Evolutionary conservation across 2,329 filamentous ascomycete genomes (phyloP).

Genomic region (Aurifilum marmelostoma): DNA sequence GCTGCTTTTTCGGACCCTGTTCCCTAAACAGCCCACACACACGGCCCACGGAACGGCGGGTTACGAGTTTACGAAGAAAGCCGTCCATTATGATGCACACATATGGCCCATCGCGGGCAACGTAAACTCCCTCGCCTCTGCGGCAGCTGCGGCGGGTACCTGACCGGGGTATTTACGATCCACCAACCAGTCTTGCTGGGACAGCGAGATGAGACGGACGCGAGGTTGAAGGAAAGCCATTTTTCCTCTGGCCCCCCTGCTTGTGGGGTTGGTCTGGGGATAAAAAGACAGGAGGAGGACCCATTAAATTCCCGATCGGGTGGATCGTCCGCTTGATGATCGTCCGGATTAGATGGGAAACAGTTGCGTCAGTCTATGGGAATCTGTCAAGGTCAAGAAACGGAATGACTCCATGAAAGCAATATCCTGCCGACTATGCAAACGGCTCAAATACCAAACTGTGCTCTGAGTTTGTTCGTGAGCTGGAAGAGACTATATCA

Average conservation of each 20-base stretch:
- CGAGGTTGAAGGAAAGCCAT: constrained; percentile 1
- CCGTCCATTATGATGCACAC: neutral
- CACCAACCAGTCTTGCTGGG: constrained; percentile 18
- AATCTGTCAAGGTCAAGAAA: neutral
- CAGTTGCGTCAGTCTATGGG: neutral
- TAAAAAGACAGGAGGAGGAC: neutral
- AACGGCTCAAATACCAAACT: too few relatives aligned
- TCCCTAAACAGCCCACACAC: neutral
- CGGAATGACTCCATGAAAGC: neutral
- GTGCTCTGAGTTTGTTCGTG: too few relatives aligned
- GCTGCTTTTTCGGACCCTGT: neutral
- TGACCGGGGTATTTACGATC: constrained; percentile 11
- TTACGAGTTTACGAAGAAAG: neutral
- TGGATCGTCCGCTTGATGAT: neutral
- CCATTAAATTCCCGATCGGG: constrained; percentile 4
- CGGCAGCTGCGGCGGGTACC: neutral
- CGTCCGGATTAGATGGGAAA: neutral
- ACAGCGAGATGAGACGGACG: constrained; percentile 20
- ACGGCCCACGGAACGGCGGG: neutral
- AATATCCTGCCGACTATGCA: too few relatives aligned
- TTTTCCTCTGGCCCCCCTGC: neutral
- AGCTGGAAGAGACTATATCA: too few relatives aligned
- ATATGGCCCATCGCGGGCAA: neutral
- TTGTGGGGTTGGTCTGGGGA: neutral
- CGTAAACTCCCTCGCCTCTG: neutral